Percentiles rank a stretch among this genome's conserved stretches.
These are phyloP conservation scores for Phytophthora melonis DNA, from an alignment of 352 stramenopile species.

Conservation along the genomic window DNA sequence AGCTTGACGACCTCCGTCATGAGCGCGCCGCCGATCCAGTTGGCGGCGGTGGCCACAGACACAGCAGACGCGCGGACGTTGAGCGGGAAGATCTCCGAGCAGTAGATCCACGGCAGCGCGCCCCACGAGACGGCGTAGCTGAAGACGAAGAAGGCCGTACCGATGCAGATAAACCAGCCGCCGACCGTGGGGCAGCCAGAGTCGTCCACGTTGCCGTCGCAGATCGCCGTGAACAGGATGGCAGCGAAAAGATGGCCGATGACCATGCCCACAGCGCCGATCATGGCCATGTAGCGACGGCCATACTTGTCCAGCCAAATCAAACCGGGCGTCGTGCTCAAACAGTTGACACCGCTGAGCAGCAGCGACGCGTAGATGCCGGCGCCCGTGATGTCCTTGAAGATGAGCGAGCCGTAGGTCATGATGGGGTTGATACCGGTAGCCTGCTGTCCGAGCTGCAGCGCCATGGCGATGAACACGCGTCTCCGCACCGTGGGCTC, in stretches of 20 bases:
- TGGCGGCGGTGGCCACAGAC: slow-evolving; percentile 46
- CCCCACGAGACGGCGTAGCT: slow-evolving; percentile 43
- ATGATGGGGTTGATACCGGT: slow-evolving; percentile 49
- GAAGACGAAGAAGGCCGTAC: slow-evolving; percentile 49
- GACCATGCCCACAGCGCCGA: slow-evolving; percentile 44
- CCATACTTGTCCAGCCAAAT: slow-evolving; percentile 38
- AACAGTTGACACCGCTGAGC: slow-evolving; percentile 37
- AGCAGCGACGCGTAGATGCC: slow-evolving; percentile 39
- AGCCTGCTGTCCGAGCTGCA: slow-evolving; percentile 54
- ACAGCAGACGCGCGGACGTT: slow-evolving; percentile 57
- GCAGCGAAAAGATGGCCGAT: slow-evolving; percentile 46
- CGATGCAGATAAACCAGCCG: slow-evolving; percentile 53
- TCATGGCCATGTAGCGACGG: slow-evolving; percentile 40
- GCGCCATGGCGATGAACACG: slow-evolving; percentile 42
- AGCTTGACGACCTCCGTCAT: slow-evolving; percentile 49
- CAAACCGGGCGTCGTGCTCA: slow-evolving; percentile 37
- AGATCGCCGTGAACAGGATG: slow-evolving; percentile 40
- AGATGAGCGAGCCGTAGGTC: slow-evolving; percentile 40
- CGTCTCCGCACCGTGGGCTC: slow-evolving; percentile 40
- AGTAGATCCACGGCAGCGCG: slow-evolving; percentile 63
- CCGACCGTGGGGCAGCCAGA: slow-evolving; percentile 41
- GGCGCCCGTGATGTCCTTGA: slow-evolving; percentile 43
- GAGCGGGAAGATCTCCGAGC: slow-evolving; percentile 61
- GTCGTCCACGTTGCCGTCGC: slow-evolving; percentile 37
- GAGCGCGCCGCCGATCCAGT: slow-evolving; percentile 51